Evolutionary conservation across 2,329 filamentous ascomycete species (phyloP), one percentile per base, ranked within the genome.

Genomic region (Trichoderma polysporum): DNA sequence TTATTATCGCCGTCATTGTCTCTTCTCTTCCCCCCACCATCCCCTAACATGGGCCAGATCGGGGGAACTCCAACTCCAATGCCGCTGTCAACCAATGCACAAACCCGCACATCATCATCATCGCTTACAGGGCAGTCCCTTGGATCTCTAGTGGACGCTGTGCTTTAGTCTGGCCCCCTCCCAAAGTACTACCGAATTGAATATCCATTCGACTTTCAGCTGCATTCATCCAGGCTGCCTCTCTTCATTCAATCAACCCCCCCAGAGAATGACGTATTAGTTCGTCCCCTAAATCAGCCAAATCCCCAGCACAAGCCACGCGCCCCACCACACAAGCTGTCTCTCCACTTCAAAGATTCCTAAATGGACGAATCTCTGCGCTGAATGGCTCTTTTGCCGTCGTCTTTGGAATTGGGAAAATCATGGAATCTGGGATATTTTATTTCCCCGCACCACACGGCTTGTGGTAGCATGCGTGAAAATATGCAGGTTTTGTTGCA

Each of bases 311-410:
- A 56, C 37, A 64, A 64, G 59, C 59, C 59, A 62, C 59, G 37
- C 59, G 37, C 59, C 59, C 47, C 59, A 53, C 47, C n/a, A 22
- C 27, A 31, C 31, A 33, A 13, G 10, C 22, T 9, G 12, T 52
- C 45, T 47, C 49, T 56, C 60, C 60, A 64, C 60, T 35, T 25
- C 22, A 3, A 25, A 56, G 50, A 64, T 64, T 56, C 60, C 60
- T 41, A 29, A 33, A 27, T 39, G 49, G 41, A 29, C 10, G n/a
- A 22, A 10, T 39, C 25, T 59, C 56, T 35, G 35, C 31, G 15
- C 19, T 50, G 13, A 41, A 33, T 49, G 57, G 22, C 17, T 25
- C 27, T 25, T 60, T 31, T 10, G 39, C 39, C 39, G 12, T 59
- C 25, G 39, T 33, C 13, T 25, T 33, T 47, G 47, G 39, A 39